Evolutionary conservation across 108 stramenopile genomes (phyloP).

Genomic region (Skeletonema costatum): DNA sequence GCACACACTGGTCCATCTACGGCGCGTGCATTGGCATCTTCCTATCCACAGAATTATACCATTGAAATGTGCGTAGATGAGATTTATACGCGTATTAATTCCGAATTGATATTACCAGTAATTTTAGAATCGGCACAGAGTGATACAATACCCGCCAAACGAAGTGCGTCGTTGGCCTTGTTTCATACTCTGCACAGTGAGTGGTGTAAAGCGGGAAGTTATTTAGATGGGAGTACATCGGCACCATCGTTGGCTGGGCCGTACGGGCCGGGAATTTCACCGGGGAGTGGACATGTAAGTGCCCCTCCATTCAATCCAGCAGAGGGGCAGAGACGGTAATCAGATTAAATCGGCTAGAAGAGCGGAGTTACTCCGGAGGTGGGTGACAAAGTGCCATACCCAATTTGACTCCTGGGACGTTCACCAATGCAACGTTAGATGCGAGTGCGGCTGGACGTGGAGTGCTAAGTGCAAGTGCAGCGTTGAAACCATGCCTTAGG

Average conservation of each 20-base stretch:
- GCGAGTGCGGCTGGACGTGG: conserved; percentile 64
- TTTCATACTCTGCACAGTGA: conserved; percentile 75
- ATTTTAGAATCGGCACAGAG: conserved; percentile 81
- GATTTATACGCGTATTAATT: conserved; percentile 71
- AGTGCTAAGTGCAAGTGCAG: conserved; percentile 74
- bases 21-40: conserved; percentile 50
- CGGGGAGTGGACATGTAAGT: conserved; percentile 5
- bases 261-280: conserved; percentile 50
- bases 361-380: conserved; percentile 75
- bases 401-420: conserved; percentile 68
- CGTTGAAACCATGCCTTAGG: conserved; percentile 71
- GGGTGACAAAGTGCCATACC: conserved; percentile 77
- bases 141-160: conserved; percentile 73
- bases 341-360: conserved; percentile 62
- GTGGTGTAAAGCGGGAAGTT: conserved; percentile 74
- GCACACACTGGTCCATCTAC: conserved; percentile 79
- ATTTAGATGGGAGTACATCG: conserved; percentile 54
- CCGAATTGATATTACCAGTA: conserved; percentile 75
- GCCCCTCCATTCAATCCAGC: conserved; percentile 19
- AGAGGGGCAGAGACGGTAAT: conserved; percentile 32
- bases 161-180: conserved; percentile 67
- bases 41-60: conserved; percentile 50
- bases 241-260: conserved; percentile 43
- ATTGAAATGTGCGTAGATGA: conserved; percentile 75
- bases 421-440: conserved; percentile 65